Percentiles rank a stretch among this genome's conserved stretches.
phyloP scores from a whole-genome alignment of 2,329 filamentous ascomycete species.

The Pseudopithomyces maydicus region DNA sequence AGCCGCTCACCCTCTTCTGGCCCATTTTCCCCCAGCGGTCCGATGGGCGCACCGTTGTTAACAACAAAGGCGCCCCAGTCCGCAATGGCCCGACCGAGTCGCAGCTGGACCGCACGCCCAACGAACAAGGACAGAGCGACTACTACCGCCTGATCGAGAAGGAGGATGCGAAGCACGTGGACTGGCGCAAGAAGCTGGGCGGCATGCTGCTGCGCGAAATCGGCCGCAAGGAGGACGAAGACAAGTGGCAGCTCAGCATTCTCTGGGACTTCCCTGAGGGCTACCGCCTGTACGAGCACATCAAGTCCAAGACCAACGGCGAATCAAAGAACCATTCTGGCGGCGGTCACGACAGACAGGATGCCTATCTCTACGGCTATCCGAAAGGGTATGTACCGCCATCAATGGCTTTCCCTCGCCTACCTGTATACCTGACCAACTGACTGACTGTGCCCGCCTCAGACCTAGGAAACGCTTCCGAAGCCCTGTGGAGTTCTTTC shows the following conservation, averaged over 20 bases:
- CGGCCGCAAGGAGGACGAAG: conserved; percentile 42
- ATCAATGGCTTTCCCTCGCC: background rate
- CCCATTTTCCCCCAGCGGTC: conserved; percentile 55
- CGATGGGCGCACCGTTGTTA: conserved; percentile 56
- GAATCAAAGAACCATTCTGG: conserved; percentile 56
- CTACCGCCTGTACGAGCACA: conserved; percentile 63
- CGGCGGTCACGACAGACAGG: conserved; percentile 60
- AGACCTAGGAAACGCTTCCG: conserved; percentile 60
- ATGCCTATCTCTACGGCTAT: conserved; percentile 66
- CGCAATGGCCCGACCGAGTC: conserved; percentile 58
- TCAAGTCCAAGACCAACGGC: conserved; percentile 57
- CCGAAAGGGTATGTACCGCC: conserved; percentile 50
- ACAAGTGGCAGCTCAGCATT: conserved; percentile 52
- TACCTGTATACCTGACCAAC: background rate
- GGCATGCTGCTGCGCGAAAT: conserved; percentile 62
- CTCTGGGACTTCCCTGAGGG: conserved; percentile 60
- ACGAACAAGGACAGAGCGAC: conserved; percentile 59
- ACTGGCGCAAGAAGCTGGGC: conserved; percentile 64
- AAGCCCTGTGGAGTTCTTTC: conserved; percentile 65
- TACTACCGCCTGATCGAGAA: conserved; percentile 58
- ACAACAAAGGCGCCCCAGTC: conserved; percentile 54
- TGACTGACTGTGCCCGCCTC: background rate
- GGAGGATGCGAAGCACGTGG: conserved; percentile 59
- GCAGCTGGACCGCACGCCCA: conserved; percentile 58
- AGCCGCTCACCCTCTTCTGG: conserved; percentile 52